phyloP scores from a whole-genome alignment of 1,139 yeast genomes.

The Pneumocystis carinii region DNA sequence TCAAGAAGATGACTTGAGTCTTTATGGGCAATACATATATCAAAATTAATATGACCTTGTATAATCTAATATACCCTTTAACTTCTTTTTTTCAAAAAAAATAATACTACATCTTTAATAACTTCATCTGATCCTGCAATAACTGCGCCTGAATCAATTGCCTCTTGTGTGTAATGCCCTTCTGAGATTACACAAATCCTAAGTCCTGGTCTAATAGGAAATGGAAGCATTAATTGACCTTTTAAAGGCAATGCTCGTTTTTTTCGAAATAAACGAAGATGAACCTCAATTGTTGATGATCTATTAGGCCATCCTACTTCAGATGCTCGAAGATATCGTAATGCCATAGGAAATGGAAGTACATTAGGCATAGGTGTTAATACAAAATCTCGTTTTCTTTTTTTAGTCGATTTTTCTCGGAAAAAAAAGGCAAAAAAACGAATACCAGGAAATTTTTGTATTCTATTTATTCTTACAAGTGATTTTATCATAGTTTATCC shows the following conservation, averaged over 20 bases:
- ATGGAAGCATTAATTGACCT: constrained; percentile 4
- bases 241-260: constrained; percentile 5
- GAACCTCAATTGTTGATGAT: neutral
- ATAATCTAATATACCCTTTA: constrained; percentile 34
- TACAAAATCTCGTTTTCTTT: neutral
- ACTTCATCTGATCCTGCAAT: constrained; percentile 13
- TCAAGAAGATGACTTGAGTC: constrained; percentile 52
- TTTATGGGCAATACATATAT: constrained; percentile 74
- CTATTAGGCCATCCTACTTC: neutral
- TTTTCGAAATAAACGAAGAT: neutral
- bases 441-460: no score
- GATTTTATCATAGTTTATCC: no score
- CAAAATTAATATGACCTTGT: constrained; percentile 48
- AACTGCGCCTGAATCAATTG: constrained; percentile 9
- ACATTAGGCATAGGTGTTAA: neutral
- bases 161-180: constrained; percentile 9
- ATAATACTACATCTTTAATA: constrained; percentile 1
- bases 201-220: neutral
- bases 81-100: neutral
- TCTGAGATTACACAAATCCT: constrained; percentile 11
- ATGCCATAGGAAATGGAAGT: neutral
- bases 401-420: neutral
- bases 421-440: neutral
- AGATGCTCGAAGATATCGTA: constrained; percentile 2
- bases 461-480: no score